Conservation (phyloP, 306 rosid species). For the Carpinus viminea region DNA sequence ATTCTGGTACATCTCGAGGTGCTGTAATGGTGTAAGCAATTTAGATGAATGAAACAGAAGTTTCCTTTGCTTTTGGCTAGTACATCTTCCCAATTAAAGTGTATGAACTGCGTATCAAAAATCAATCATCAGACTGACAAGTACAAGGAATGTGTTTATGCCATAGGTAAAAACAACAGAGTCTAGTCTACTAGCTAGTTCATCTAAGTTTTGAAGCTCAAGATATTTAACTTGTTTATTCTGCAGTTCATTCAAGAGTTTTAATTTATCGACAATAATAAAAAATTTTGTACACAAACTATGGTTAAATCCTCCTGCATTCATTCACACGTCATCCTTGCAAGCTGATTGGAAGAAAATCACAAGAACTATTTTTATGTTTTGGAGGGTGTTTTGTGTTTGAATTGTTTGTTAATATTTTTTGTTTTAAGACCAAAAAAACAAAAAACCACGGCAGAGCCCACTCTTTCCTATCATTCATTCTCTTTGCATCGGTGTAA, state of each 20-base stretch:
- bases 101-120: not conserved
- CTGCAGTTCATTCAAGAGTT: slow-evolving; percentile 50
- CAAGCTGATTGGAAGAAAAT: slow-evolving; percentile 64
- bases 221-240: slow-evolving; percentile 42
- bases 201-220: slow-evolving; percentile 35
- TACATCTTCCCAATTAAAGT: too few relatives aligned
- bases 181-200: not conserved
- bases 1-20: not conserved
- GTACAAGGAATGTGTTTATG: not conserved
- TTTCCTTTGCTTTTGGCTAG: not conserved
- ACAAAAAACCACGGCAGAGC: too few relatives aligned
- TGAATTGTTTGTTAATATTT: too few relatives aligned
- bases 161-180: not conserved
- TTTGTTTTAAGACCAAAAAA: too few relatives aligned
- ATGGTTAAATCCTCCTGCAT: slow-evolving; percentile 56
- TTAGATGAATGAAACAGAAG: not conserved
- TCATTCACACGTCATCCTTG: slow-evolving; percentile 88
- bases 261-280: slow-evolving; percentile 42
- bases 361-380: not conserved
- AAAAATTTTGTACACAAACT: slow-evolving; percentile 40
- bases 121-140: not conserved
- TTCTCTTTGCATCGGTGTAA: not conserved
- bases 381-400: too few relatives aligned
- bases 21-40: not conserved
- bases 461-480: not conserved